phyloP scores from a whole-genome alignment of 2,329 filamentous ascomycete genomes.

The Samsoniella hepiali region DNA sequence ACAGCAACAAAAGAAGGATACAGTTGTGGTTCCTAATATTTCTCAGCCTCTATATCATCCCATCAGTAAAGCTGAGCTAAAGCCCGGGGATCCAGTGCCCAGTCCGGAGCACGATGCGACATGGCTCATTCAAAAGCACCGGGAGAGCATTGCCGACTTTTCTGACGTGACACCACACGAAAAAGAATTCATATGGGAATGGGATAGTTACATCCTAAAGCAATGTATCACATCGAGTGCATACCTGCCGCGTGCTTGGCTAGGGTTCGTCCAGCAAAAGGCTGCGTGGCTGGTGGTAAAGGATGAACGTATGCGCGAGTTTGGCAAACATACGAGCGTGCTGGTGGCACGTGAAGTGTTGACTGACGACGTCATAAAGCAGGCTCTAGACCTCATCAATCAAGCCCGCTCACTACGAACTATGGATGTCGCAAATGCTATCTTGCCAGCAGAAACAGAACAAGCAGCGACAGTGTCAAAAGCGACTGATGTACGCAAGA shows the following conservation, averaged over 20 bases:
- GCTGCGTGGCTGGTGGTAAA: slow-evolving; percentile 50
- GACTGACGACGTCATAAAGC: slow-evolving; percentile 40
- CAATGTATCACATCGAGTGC: slow-evolving; percentile 50
- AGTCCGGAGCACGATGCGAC: slow-evolving; percentile 43
- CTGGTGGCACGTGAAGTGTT: slow-evolving; percentile 49
- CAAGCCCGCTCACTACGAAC: slow-evolving; percentile 28
- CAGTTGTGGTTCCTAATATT: slow-evolving; percentile 45
- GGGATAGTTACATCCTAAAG: slow-evolving; percentile 54
- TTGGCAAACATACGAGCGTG: slow-evolving; percentile 52
- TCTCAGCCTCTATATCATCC: slow-evolving; percentile 55
- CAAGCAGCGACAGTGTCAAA: slow-evolving; percentile 25
- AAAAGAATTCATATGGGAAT: slow-evolving; percentile 57
- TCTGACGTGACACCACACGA: slow-evolving; percentile 52
- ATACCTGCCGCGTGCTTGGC: slow-evolving; percentile 50
- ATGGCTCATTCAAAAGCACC: slow-evolving; percentile 59
- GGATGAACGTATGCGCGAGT: slow-evolving; percentile 49
- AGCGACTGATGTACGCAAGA: slow-evolving; percentile 39
- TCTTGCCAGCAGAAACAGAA: background rate
- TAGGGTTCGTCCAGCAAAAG: slow-evolving; percentile 50
- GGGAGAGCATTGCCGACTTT: slow-evolving; percentile 55
- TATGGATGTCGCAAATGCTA: slow-evolving; percentile 24
- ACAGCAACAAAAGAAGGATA: slow-evolving; percentile 27
- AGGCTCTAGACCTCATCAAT: slow-evolving; percentile 43
- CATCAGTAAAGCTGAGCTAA: slow-evolving; percentile 51
- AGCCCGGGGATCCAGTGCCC: slow-evolving; percentile 47